Evolutionary conservation across 768 basidiomycete species (phyloP), one percentile per base, ranked within the genome.

Genomic region (Boletus sp.): DNA sequence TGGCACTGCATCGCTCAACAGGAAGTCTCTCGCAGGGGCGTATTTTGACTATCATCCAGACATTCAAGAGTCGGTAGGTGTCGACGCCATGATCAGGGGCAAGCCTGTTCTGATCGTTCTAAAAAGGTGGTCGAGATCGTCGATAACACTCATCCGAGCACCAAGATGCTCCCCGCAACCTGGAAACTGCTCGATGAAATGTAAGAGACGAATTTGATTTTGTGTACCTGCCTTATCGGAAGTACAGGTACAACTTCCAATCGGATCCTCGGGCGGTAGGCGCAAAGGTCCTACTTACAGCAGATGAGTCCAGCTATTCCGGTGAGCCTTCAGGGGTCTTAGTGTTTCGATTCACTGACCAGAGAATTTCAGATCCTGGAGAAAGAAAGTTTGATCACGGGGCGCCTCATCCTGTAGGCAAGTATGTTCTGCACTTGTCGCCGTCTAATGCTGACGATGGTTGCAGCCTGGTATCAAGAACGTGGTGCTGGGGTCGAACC

Each of bases 381-480:
- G 48, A 65, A 53, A 62, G 83, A 41, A 77, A 76, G 32, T 87
- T 80, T 64, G 70, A 85, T 61, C 84, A 89, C 64, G 92, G 91
- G 12, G 75, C 68, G 32, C 90, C 92, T 6, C 91, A 92, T 73
- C 92, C 92, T 3, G 82, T 85, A 62, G 89, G 90, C 85, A 68
- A 61, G 77, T 62, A 30, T 44, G 6, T 50, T 15, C 17, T 41
- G 15, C 35, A 10, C 2, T 32, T 29, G 20, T 52, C 42, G 7
- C 32, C 32, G 30, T 47, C 10, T 24, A 37, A 37, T 46, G 53
- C 46, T 65, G 7, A 62, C 40, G 14, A n/a, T 35, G 17, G 28
- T 39, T 10, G 15, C 59, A 91, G 91, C 93, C 20, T 94, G 91
- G 92, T 93, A 81, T 68, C 91, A 92, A 71, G 85, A 87, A 60